A percentile compares a stretch with the other conserved stretches of the same genome.
Evolutionary conservation across 1,284 basidiomycete genomes (phyloP).

Genomic region (Trametes pubescens): DNA sequence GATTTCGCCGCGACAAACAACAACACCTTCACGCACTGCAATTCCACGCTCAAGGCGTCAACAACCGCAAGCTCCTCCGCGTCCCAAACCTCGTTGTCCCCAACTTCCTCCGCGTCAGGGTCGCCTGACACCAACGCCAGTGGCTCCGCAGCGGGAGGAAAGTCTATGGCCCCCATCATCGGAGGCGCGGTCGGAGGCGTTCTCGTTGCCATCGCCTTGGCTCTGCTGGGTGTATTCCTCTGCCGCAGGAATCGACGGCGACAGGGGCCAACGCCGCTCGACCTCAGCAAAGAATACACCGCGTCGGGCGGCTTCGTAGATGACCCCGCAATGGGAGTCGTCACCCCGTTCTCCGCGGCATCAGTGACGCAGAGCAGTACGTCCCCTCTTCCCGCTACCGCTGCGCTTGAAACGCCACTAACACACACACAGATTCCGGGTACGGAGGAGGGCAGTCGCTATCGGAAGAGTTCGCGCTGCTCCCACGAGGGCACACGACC

Average conservation of each 20-base stretch:
- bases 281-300: slow-evolving; percentile 26
- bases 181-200: slow-evolving; percentile 29
- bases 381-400: not conserved
- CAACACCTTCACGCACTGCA: slow-evolving; percentile 35
- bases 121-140: not conserved
- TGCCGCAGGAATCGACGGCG: slow-evolving; percentile 7
- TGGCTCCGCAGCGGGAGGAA: not conserved
- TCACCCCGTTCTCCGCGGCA: slow-evolving; percentile 31
- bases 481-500: slow-evolving; percentile 13
- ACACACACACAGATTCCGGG: slow-evolving; percentile 3
- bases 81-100: not conserved
- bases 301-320: slow-evolving; percentile 1
- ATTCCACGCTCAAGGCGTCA: slow-evolving; percentile 21
- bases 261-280: slow-evolving; percentile 25
- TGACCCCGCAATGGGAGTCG: slow-evolving; percentile 10
- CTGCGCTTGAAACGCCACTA: not conserved
- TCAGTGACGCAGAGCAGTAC: slow-evolving; percentile 10
- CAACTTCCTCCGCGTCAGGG: slow-evolving; percentile 6
- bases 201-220: slow-evolving; percentile 7
- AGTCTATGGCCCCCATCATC: slow-evolving; percentile 14
- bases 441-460: slow-evolving; percentile 13
- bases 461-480: slow-evolving; percentile 15
- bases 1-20: slow-evolving; percentile 32
- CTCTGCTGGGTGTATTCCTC: slow-evolving; percentile 17
- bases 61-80: not conserved